Base-by-base conservation (phyloP, 768 basidiomycete species). In the Serpula lacrymans region DNA sequence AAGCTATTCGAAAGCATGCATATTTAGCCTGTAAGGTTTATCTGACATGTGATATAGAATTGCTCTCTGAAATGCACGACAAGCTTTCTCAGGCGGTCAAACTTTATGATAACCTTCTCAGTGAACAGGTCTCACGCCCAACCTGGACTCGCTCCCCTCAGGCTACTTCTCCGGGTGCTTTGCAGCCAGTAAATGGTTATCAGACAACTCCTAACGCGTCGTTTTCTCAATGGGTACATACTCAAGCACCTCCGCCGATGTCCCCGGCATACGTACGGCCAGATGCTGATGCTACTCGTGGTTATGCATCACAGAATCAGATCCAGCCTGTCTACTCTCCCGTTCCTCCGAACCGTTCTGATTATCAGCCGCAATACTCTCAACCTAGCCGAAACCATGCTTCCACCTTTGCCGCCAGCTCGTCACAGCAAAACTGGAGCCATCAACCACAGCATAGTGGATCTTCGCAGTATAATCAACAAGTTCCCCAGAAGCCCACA, bases 21-120 rank as follows among this genome's bases (percentile, higher is more conserved):
- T n/a, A 42, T 1, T 6, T 46, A 27, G 32, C 1, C 16, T 13
- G 12, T 23, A 17, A 14, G 14, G 4, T 28, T 16, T 35, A 34
- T 8, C 44, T 39, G 17, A 31, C 41, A 2, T 24, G 26, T 13
- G 23, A 28, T 25, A 5, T 55, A 92, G 93, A 93, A 60, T 72
- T 94, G 57, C 68, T 99, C 25, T 71, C 80, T 6, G 93, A 97
- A 35, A 97, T 98, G 92, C 88, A 97, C 52, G 84, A 87, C 34
- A 95, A 97, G 62, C 63, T 99, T 8, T 88, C 90, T 1, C 80
- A 95, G 59, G 92, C 90, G 0, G 91, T 97, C 32, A 85, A 87
- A 56, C 67, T 96, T 3, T 98, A 97, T 57, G 94, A 97, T 50
- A 78, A 84, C 39, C 69, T 96, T 16, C 68, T 95, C 30, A 92